Percentiles rank a stretch among this genome's conserved stretches.
Evolutionary conservation across 257 asterid genomes (phyloP).

Genomic region (Petunia secreta): DNA sequence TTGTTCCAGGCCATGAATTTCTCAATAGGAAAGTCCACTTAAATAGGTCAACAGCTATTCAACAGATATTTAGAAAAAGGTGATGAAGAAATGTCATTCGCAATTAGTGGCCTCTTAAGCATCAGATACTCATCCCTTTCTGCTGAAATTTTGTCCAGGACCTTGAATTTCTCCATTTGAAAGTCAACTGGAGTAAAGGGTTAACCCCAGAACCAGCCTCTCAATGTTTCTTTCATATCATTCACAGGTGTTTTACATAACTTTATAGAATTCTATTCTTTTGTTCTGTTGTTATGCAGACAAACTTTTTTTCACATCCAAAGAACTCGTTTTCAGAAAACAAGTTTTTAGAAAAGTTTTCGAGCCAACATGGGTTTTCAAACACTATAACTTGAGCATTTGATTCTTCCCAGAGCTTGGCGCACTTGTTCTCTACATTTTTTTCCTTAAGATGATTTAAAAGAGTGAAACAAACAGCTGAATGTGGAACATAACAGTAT

Average conservation of each 20-base stretch:
- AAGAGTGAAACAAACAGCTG: not conserved
- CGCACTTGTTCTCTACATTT: not conserved
- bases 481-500: not conserved
- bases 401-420: not conserved
- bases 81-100: not conserved
- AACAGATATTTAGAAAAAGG: not conserved
- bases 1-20: not conserved
- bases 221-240: not conserved
- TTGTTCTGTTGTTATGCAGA: not conserved
- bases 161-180: not conserved
- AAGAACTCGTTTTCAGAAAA: not conserved
- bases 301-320: not conserved
- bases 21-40: not conserved
- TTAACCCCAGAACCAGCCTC: not conserved
- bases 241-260: not conserved
- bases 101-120: constrained; percentile 9
- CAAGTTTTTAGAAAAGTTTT: not conserved
- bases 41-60: not conserved
- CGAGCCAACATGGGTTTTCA: no score
- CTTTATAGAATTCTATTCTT: not conserved
- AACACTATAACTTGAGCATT: no score
- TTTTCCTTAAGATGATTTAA: not conserved
- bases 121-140: constrained; percentile 19
- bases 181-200: constrained; percentile 19
- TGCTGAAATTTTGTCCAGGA: not conserved